Evolutionary conservation across 1,284 basidiomycete genomes (phyloP).

Genomic region (Trichosporon sp.): DNA sequence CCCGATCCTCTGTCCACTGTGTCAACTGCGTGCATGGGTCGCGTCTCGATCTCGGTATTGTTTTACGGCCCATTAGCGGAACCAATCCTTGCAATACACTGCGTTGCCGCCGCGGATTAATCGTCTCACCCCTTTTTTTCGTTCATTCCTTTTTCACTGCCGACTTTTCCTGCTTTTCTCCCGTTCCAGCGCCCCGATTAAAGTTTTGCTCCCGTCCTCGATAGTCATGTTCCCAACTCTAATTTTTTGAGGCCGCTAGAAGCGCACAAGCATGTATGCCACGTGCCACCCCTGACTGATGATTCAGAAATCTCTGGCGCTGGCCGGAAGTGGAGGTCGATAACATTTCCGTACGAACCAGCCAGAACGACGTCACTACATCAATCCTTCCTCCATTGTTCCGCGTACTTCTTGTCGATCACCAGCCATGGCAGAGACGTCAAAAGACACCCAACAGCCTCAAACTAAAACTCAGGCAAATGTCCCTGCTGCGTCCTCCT

Average conservation of each 20-base stretch:
- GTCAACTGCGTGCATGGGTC: neutral
- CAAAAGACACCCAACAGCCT: neutral
- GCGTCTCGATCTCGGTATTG: neutral
- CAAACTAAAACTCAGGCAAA: neutral
- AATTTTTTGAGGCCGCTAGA: neutral
- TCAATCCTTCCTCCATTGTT: constrained; percentile 11
- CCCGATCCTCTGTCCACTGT: neutral
- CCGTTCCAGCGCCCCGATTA: constrained; percentile 2
- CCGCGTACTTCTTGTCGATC: constrained; percentile 12
- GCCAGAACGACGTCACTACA: constrained; percentile 11
- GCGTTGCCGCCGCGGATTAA: constrained; percentile 6
- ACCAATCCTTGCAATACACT: neutral
- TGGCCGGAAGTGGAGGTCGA: constrained; percentile 12
- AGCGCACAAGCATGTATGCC: neutral
- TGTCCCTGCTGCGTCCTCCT: constrained; percentile 2
- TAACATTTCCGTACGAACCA: constrained; percentile 13
- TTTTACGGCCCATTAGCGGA: constrained; percentile 8
- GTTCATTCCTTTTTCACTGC: neutral
- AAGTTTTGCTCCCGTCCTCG: constrained; percentile 16
- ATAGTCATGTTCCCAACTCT: constrained; percentile 12
- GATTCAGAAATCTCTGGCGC: neutral
- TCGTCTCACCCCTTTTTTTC: constrained; percentile 17
- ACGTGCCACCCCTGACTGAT: neutral
- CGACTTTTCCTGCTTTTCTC: constrained; percentile 6
- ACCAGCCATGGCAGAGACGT: constrained; percentile 6